Percentiles rank a stretch among this genome's conserved stretches.
These are phyloP conservation scores for Mucor piriformis DNA, from an alignment of 371 early-diverging fungal species.

Conservation along the genomic window DNA sequence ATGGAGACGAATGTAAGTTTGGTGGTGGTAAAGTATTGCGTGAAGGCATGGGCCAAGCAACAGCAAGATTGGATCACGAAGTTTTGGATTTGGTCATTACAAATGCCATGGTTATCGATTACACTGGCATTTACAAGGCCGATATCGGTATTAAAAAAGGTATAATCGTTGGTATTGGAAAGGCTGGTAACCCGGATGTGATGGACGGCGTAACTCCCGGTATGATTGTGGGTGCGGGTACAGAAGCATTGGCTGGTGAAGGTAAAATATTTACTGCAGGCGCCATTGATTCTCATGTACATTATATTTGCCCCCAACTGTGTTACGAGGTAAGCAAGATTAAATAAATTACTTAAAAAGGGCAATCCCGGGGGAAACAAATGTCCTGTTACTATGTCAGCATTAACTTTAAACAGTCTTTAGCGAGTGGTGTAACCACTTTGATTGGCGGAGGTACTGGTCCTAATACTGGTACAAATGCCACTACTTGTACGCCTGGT, in stretches of 20 bases:
- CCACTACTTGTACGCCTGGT: constrained; percentile 93
- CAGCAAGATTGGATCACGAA: constrained; percentile 59
- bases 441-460: constrained; percentile 95
- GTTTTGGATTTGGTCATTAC: constrained; percentile 92
- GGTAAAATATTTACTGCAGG: constrained; percentile 92
- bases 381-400: too few relatives aligned
- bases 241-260: constrained; percentile 93
- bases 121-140: constrained; percentile 94
- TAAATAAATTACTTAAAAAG: neutral
- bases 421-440: constrained; percentile 87
- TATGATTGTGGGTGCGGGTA: constrained; percentile 87
- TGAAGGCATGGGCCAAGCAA: constrained; percentile 94
- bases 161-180: constrained; percentile 87
- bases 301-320: constrained; percentile 91
- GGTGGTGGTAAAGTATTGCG: constrained; percentile 87
- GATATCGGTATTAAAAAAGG: constrained; percentile 92
- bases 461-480: constrained; percentile 92
- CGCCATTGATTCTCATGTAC: constrained; percentile 89
- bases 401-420: constrained; percentile 50
- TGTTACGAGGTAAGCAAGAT: constrained; percentile 63
- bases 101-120: constrained; percentile 90
- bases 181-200: constrained; percentile 94
- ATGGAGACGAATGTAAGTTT: constrained; percentile 93
- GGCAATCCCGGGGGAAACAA: too few relatives aligned
- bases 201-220: constrained; percentile 90